These are phyloP conservation scores for Paraglomus occultum DNA, from an alignment of 192 early-diverging fungal species.

Conservation along the genomic window DNA sequence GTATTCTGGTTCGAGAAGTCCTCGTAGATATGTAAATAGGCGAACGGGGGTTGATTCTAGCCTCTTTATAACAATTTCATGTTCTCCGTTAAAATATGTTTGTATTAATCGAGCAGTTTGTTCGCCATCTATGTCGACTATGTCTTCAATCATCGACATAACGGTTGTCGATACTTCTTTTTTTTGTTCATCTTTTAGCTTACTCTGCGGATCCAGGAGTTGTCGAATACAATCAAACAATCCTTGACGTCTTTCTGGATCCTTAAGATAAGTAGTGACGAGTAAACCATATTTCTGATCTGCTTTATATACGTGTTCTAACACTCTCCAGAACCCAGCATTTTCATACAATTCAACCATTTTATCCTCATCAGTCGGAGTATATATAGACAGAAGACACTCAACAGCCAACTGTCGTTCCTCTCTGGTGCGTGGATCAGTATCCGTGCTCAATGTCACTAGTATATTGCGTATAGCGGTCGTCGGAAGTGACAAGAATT, in stretches of 20 bases:
- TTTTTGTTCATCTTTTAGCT: constrained; percentile 46
- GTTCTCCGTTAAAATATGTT: constrained; percentile 50
- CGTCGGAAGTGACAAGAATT: constrained; percentile 53
- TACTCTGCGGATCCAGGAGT: constrained; percentile 38
- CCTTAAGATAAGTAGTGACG: constrained; percentile 54
- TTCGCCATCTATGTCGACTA: constrained; percentile 62
- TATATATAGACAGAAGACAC: constrained; percentile 51
- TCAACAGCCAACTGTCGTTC: constrained; percentile 55
- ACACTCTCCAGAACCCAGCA: constrained; percentile 56
- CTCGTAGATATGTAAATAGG: constrained; percentile 55
- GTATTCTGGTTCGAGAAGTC: constrained; percentile 47
- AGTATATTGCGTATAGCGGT: constrained; percentile 53
- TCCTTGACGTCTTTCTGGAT: constrained; percentile 42
- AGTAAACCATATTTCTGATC: constrained; percentile 56
- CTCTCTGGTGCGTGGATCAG: constrained; percentile 45
- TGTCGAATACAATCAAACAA: constrained; percentile 54
- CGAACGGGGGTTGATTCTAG: constrained; percentile 43
- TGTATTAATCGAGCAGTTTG: constrained; percentile 53
- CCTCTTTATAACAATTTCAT: constrained; percentile 45
- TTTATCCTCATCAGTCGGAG: constrained; percentile 47
- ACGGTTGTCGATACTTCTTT: constrained; percentile 47
- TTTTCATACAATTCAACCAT: constrained; percentile 53
- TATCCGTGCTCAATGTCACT: constrained; percentile 44
- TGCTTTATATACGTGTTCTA: constrained; percentile 53
- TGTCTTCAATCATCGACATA: constrained; percentile 49